A percentile compares a stretch with the other conserved stretches of the same genome.
Evolutionary conservation across 148 eudicot species (phyloP).

Genomic region (Talinum fruticosum): DNA sequence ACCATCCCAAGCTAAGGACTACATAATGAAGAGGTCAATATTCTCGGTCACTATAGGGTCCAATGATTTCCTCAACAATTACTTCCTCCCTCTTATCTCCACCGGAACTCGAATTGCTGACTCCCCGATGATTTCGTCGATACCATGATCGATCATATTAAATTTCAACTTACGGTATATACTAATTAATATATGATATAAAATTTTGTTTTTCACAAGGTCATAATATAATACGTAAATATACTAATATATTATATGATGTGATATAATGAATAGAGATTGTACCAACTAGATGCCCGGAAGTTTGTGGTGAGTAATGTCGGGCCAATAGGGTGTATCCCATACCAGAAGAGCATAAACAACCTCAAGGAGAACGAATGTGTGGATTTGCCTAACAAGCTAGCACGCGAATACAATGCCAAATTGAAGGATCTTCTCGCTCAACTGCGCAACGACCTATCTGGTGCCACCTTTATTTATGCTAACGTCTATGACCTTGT

Average conservation of each 20-base stretch:
- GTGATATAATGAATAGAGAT: slow-evolving; percentile 49
- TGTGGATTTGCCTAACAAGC: slow-evolving; percentile 71
- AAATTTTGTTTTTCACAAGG: no score
- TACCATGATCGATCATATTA: slow-evolving; percentile 58
- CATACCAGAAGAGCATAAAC: slow-evolving; percentile 86
- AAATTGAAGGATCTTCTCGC: slow-evolving; percentile 59
- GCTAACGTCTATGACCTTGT: slow-evolving; percentile 87
- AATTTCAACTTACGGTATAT: slow-evolving; percentile 75
- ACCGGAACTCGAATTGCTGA: slow-evolving; percentile 71
- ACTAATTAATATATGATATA: no score
- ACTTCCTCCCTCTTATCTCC: slow-evolving; percentile 77
- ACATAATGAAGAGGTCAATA: slow-evolving; percentile 56
- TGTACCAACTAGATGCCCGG: slow-evolving; percentile 79
- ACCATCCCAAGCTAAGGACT: slow-evolving; percentile 59
- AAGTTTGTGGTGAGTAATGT: slow-evolving; percentile 81
- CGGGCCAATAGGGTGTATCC: slow-evolving; percentile 95
- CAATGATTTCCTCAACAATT: slow-evolving; percentile 92
- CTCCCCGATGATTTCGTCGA: slow-evolving; percentile 68
- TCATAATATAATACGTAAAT: background rate
- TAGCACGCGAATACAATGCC: slow-evolving; percentile 77
- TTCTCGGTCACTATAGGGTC: slow-evolving; percentile 87
- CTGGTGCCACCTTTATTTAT: slow-evolving; percentile 74
- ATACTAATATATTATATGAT: background rate
- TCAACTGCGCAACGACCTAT: slow-evolving; percentile 50
- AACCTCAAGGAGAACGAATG: slow-evolving; percentile 64